Base-by-base conservation (phyloP, 75 land plant species). In the Pinus tabuliformis region DNA sequence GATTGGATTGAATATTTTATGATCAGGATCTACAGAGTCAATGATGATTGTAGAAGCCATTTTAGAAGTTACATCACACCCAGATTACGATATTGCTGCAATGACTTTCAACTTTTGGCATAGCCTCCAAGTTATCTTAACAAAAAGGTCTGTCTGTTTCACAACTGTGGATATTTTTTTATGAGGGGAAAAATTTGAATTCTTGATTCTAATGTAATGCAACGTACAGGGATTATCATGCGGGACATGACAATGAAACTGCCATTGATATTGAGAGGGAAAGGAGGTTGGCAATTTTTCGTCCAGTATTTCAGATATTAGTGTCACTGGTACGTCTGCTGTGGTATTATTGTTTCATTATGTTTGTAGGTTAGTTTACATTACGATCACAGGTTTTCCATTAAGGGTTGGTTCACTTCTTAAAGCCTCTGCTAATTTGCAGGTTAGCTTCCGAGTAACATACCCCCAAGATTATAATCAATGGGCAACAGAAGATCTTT, bases 31-130 rank as follows among this genome's bases (percentile, higher is more conserved):
- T 58, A 81, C 78, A 76, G 95, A 97, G 77, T 83, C 98, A 20
- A 89, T 97, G 85, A 58, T 92, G 82, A 97, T 97, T 33, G 92
- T 97, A 3, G 86, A 91, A 73, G 98, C 99, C 57, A 59, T 97
- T 30, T 75, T 91, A 15, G 99, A 92, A 77, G 98, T 95, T 68
- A 89, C 98, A n/a, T 89, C 99, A n/a, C 95, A 95, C 71, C 92
- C 98, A 66, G 98, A 97, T 77, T 91, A 83, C 83, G 86, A 90
- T 76, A 97, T 97, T 82, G 91, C 99, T 62, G 89, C 93, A 56
- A 97, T 97, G 86, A 95, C 98, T 39, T 97, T 89, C 79, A 95
- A 95, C 80, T 97, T 97, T 71, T 97, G 99, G 99, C 97, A 96
- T 75, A 86, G 80, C 59, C 91, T 94, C 49, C 94, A 91, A 83